Conservation (phyloP, 73 alveolate species). For the Tetrahymena thermophila region DNA sequence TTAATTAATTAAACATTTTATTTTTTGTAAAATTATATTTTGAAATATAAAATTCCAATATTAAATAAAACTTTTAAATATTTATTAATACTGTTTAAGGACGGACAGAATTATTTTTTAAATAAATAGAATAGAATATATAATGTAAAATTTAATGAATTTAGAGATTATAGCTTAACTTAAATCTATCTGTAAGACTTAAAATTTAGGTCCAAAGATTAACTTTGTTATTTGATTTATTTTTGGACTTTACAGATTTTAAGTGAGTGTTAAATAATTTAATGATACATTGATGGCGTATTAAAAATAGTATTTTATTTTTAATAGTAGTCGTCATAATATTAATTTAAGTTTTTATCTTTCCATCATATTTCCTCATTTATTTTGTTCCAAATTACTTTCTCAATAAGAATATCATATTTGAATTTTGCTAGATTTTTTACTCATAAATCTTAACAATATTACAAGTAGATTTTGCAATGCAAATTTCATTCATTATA, state of each 20-base stretch:
- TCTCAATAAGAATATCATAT: not conserved
- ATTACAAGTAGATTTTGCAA: no score
- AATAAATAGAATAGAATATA: no score
- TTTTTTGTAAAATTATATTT: no score
- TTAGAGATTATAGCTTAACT: not conserved
- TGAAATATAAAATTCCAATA: no score
- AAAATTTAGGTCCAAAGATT: not conserved
- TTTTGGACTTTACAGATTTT: not conserved
- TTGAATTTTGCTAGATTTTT: not conserved
- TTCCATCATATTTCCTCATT: no score
- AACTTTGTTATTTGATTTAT: not conserved
- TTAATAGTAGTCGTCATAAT: not conserved
- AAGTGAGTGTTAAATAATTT: not conserved
- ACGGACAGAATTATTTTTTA: no score
- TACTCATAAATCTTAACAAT: no score
- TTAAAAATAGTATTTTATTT: not conserved
- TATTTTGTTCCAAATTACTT: no score
- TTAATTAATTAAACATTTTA: no score
- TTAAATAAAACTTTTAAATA: no score
- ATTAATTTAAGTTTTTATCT: not conserved
- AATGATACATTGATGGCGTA: not conserved
- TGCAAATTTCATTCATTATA: no score
- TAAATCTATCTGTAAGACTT: not conserved
- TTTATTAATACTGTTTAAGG: no score
- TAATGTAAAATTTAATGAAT: not conserved